Conservation (phyloP, 208 protist genomes). For the Leishmania tarentolae region DNA sequence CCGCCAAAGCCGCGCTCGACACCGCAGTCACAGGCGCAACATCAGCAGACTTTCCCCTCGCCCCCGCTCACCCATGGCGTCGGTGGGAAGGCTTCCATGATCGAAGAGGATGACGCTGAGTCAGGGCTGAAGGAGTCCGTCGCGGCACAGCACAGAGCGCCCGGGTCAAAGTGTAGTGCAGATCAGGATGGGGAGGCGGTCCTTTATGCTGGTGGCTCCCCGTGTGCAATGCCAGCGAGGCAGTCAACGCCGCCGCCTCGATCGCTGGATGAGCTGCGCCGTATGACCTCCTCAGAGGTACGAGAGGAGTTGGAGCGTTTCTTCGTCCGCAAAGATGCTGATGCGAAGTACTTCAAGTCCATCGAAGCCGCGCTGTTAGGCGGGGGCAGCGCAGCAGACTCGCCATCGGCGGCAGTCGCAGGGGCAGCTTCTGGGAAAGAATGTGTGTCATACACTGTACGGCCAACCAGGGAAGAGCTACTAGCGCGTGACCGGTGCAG, state of each 20-base stretch:
- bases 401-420: neutral
- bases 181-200: neutral
- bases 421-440: neutral
- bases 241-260: slow-evolving; percentile 14
- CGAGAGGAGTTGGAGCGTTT: slow-evolving; percentile 63
- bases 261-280: slow-evolving; percentile 36
- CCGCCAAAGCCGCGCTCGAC: slow-evolving; percentile 4
- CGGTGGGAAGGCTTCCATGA: neutral
- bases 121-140: neutral
- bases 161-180: neutral
- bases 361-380: slow-evolving; percentile 7
- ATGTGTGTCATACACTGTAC: neutral
- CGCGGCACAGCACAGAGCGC: neutral
- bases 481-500: slow-evolving; percentile 42
- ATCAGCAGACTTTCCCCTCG: neutral
- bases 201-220: slow-evolving; percentile 30
- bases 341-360: slow-evolving; percentile 36
- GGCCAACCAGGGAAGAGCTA: neutral
- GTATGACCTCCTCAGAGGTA: slow-evolving; percentile 75
- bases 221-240: slow-evolving; percentile 25
- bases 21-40: neutral
- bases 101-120: neutral
- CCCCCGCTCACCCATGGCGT: neutral
- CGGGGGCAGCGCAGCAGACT: neutral
- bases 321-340: slow-evolving; percentile 45